Conservation (phyloP, 2,329 filamentous ascomycete species). For the Penicillium sp. region DNA sequence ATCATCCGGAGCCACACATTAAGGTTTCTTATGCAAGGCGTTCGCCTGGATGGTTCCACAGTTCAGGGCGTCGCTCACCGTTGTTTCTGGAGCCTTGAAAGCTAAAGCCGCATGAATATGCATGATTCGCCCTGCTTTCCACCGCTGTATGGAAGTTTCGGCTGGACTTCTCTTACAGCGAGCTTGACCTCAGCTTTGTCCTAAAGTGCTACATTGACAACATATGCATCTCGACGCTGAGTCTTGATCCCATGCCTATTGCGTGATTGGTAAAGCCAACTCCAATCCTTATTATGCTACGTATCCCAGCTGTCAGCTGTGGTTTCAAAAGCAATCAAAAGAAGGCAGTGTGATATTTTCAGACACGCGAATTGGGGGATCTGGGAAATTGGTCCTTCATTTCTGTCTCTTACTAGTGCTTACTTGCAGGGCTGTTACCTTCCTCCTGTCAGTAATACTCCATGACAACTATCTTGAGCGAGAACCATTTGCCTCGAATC, state of each 20-base stretch:
- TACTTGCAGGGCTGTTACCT: too few relatives aligned
- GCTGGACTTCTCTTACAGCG: not conserved
- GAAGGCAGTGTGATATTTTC: too few relatives aligned
- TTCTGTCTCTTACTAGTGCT: too few relatives aligned
- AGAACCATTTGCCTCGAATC: too few relatives aligned
- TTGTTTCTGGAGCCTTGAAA: not conserved
- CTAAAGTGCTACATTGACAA: not conserved
- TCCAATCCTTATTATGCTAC: not conserved
- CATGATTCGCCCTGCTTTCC: not conserved
- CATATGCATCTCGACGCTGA: not conserved
- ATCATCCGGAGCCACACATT: not conserved
- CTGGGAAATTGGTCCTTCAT: too few relatives aligned
- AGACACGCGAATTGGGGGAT: too few relatives aligned
- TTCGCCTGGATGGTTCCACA: not conserved
- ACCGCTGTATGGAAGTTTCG: not conserved
- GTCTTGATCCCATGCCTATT: not conserved
- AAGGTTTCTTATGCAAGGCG: not conserved
- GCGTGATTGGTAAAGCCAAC: not conserved
- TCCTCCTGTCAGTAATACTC: too few relatives aligned
- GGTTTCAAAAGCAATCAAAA: too few relatives aligned
- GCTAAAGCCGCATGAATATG: not conserved
- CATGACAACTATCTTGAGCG: too few relatives aligned
- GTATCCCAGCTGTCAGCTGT: too few relatives aligned
- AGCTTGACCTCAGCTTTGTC: not conserved
- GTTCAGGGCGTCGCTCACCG: not conserved